Base-by-base conservation (phyloP, 768 basidiomycete species). In the Boletus sp. region DNA sequence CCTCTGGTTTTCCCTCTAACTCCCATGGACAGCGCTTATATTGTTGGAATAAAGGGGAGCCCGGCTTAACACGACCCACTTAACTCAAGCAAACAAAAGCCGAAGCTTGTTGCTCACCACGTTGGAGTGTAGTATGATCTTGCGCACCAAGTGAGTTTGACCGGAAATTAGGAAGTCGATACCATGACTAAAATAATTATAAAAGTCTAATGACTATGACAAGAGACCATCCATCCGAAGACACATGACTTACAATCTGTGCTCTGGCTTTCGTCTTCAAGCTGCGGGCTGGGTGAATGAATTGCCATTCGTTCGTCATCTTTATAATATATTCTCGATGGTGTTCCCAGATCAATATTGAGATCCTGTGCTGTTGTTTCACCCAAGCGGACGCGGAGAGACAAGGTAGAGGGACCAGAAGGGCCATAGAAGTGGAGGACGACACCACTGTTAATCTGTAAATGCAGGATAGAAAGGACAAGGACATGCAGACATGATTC, bases 1-100 rank as follows among this genome's bases (percentile, higher is more conserved):
- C 89, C 69, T 91, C 89, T 25, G 88, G 88, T 47, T 72, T 74
- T 4, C 85, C 87, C 67, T 90, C 86, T 35, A 97, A 80, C 65
- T 88, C 84, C 93, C 93, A 97, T 39, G 85, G 88, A 70, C 93
- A 96, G 34, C 93, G 85, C 64, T 93, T 91, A 67, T 95, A 93
- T 13, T 87, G 79, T 66, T 97, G 93, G 64, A 97, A 97, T 23
- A 93, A 72, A 5, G 93, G 85, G 1, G 93, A 86, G 7, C 93
- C 93, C 30, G 90, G 88, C 93, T 96, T 25, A 23, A 4, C 29
- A 50, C 14, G 49, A 14, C 23, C 32, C 19, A 27, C 55, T 54
- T n/a, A 47, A 41, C 43, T 50, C 35, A 38, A 37, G 49, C 8
- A 47, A 35, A 34, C 25, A 47, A 35, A 45, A 2, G 2, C 10